Percentiles rank a stretch among this genome's conserved stretches.
Conservation (phyloP, 2,329 filamentous ascomycete genomes). For the Tympanopsis confertula region DNA sequence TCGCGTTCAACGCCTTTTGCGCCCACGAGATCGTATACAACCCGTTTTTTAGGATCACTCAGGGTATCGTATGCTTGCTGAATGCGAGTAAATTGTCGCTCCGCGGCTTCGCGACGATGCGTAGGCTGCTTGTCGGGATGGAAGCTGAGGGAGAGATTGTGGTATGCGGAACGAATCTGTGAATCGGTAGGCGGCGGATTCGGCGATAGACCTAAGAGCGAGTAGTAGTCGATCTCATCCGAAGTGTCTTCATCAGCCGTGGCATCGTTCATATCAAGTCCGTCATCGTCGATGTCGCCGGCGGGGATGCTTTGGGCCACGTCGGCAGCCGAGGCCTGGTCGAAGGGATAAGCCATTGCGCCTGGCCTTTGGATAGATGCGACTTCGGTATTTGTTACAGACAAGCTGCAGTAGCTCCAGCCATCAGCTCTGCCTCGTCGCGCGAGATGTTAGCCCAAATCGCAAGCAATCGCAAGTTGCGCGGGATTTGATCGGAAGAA, state of each 20-base stretch:
- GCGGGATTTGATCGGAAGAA: no score
- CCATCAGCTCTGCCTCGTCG: no score
- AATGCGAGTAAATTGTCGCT: slow-evolving; percentile 22
- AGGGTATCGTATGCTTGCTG: slow-evolving; percentile 26
- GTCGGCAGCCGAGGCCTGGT: no score
- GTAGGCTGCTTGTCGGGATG: slow-evolving; percentile 30
- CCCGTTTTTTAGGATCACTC: slow-evolving; percentile 23
- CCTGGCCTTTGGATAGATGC: no score
- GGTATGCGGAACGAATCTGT: slow-evolving; percentile 28
- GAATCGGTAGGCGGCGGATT: slow-evolving; percentile 23
- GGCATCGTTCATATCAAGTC: slow-evolving; percentile 2
- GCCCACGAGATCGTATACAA: slow-evolving; percentile 27
- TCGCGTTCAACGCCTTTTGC: slow-evolving; percentile 23
- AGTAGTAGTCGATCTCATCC: slow-evolving; percentile 22
- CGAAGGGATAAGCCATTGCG: no score
- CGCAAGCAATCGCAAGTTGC: no score
- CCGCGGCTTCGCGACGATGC: slow-evolving; percentile 20
- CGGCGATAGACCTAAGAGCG: slow-evolving; percentile 22
- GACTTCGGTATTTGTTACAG: no score
- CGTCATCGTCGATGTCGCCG: slow-evolving; percentile 3
- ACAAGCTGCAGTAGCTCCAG: no score
- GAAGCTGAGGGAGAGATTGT: slow-evolving; percentile 25
- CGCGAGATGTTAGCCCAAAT: no score
- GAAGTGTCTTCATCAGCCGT: slow-evolving; percentile 3
- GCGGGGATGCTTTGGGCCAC: no score